These are phyloP conservation scores for Ustilago loliicola DNA, from an alignment of 1,284 basidiomycete genomes.

Conservation along the genomic window DNA sequence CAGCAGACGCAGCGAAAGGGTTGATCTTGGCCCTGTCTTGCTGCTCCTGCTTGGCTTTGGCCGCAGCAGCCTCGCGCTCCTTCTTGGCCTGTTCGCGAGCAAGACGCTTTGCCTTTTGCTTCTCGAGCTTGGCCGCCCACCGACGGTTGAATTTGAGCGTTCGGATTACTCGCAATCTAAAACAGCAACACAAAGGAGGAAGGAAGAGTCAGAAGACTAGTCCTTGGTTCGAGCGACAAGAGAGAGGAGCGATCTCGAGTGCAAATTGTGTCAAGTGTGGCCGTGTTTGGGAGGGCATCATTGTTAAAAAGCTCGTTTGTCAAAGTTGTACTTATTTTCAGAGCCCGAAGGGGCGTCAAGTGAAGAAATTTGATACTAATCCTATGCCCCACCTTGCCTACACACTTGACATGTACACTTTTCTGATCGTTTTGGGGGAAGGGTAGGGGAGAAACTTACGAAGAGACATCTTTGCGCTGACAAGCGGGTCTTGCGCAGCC, in stretches of 20 bases:
- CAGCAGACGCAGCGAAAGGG: slow-evolving; percentile 41
- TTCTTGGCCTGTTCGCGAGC: slow-evolving; percentile 39
- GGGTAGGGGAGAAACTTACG: slow-evolving; percentile 52
- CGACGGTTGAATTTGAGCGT: slow-evolving; percentile 65
- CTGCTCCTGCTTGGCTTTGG: slow-evolving; percentile 49
- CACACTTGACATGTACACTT: not conserved
- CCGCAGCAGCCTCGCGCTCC: slow-evolving; percentile 43
- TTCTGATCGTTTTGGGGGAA: not conserved
- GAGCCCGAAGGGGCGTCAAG: slow-evolving; percentile 62
- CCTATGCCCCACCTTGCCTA: slow-evolving; percentile 43
- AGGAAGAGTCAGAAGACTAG: slow-evolving; percentile 13
- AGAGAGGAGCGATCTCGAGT: slow-evolving; percentile 22
- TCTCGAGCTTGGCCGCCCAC: slow-evolving; percentile 69
- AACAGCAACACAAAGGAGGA: slow-evolving; percentile 1
- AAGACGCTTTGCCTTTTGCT: slow-evolving; percentile 49
- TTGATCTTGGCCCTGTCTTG: slow-evolving; percentile 51
- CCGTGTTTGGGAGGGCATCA: slow-evolving; percentile 56
- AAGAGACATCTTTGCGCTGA: slow-evolving; percentile 58
- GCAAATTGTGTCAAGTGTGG: not conserved
- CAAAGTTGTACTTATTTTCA: slow-evolving; percentile 68
- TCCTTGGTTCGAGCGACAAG: not conserved
- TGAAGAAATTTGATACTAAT: slow-evolving; percentile 71
- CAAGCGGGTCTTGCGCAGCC: slow-evolving; percentile 63
- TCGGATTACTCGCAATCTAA: slow-evolving; percentile 65
- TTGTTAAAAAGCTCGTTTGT: slow-evolving; percentile 70